Evolutionary conservation across 768 basidiomycete genomes (phyloP).

Genomic region (Pulveroboletus sp.): DNA sequence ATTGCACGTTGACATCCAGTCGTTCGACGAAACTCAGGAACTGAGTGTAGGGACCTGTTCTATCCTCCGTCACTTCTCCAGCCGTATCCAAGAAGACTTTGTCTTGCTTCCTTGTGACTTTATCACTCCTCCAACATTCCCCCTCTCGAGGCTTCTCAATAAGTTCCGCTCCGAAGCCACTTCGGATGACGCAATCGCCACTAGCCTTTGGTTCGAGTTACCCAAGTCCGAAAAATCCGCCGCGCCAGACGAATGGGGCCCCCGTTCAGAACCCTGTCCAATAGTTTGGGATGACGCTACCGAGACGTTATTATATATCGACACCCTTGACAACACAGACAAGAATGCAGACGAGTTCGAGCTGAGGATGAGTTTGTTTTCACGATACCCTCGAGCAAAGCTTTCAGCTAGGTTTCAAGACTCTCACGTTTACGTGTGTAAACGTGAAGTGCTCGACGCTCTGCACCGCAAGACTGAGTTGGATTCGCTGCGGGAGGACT

Average conservation of each 20-base stretch:
- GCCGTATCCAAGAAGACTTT: conserved; percentile 78
- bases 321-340: conserved; percentile 66
- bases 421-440: conserved; percentile 90
- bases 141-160: conserved; percentile 67
- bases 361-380: conserved; percentile 70
- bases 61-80: conserved; percentile 72
- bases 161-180: conserved; percentile 74
- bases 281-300: conserved; percentile 67
- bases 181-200: conserved; percentile 59
- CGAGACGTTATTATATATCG: conserved; percentile 67
- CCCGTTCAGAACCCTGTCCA: conserved; percentile 40
- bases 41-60: conserved; percentile 66
- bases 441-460: conserved; percentile 65
- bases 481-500: conserved; percentile 84
- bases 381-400: conserved; percentile 69
- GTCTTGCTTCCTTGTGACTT: conserved; percentile 91
- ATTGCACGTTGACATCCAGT: conserved; percentile 72
- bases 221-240: conserved; percentile 50
- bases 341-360: conserved; percentile 67
- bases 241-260: conserved; percentile 65
- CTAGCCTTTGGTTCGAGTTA: conserved; percentile 60
- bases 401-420: conserved; percentile 71
- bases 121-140: conserved; percentile 69
- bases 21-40: conserved; percentile 71
- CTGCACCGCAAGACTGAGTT: conserved; percentile 65